Evolutionary conservation across 768 basidiomycete species (phyloP).

Genomic region (Zangia roseola): DNA sequence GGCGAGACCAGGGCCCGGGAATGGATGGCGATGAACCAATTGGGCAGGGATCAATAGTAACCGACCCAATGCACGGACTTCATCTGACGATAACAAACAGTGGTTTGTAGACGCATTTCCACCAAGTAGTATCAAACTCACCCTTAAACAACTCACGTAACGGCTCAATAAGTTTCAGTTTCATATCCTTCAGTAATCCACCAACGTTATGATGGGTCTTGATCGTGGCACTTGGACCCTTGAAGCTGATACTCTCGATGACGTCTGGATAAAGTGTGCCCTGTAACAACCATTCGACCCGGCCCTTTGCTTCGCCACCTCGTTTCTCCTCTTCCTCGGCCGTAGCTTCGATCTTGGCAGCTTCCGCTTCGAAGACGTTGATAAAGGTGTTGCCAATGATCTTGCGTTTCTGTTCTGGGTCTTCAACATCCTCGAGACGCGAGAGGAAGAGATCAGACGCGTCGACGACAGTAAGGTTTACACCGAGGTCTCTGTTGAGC

Average conservation of each 20-base stretch:
- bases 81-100: slow-evolving; percentile 53
- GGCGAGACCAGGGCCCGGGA: slow-evolving; percentile 97
- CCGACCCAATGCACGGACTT: slow-evolving; percentile 90
- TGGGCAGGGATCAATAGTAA: slow-evolving; percentile 89
- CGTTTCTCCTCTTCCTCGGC: slow-evolving; percentile 73
- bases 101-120: not conserved
- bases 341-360: slow-evolving; percentile 78
- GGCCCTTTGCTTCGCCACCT: slow-evolving; percentile 75
- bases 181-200: slow-evolving; percentile 95
- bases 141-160: slow-evolving; percentile 98
- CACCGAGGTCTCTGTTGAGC: slow-evolving; percentile 90
- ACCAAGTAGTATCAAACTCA: slow-evolving; percentile 30
- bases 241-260: slow-evolving; percentile 99
- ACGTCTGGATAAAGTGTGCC: slow-evolving; percentile 99
- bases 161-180: slow-evolving; percentile 97
- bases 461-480: slow-evolving; percentile 94
- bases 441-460: slow-evolving; percentile 92
- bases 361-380: slow-evolving; percentile 95
- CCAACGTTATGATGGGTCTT: slow-evolving; percentile 99
- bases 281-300: slow-evolving; percentile 95
- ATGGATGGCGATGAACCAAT: slow-evolving; percentile 95
- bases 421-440: slow-evolving; percentile 86
- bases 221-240: slow-evolving; percentile 97
- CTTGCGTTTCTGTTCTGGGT: slow-evolving; percentile 95
- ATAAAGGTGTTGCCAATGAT: slow-evolving; percentile 99